phyloP scores from a whole-genome alignment of 768 basidiomycete genomes.

The Mycena chlorophos region DNA sequence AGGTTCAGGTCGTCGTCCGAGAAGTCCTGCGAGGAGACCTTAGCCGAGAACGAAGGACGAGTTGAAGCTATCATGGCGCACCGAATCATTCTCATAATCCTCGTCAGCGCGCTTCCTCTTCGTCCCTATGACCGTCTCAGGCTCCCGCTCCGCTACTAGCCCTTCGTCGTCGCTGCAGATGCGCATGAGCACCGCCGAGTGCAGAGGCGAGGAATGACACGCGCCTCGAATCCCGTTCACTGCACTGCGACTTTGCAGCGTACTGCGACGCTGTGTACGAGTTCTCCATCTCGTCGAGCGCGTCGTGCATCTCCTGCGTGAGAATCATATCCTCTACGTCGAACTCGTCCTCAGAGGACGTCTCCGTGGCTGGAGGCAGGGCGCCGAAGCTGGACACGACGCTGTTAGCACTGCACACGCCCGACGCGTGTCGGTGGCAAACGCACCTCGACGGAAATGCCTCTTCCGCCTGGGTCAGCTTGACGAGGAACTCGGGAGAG shows the following conservation, averaged over 20 bases:
- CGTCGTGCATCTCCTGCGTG: slow-evolving; percentile 5
- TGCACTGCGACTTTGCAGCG: not conserved
- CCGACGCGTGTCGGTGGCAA: not conserved
- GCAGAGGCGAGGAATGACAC: no score
- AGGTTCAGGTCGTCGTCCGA: not conserved
- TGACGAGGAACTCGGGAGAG: slow-evolving; percentile 1
- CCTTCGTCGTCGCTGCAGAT: no score
- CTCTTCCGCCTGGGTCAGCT: slow-evolving; percentile 9
- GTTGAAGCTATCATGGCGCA: not conserved
- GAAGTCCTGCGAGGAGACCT: not conserved
- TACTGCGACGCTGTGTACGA: slow-evolving; percentile 1
- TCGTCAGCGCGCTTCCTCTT: no score
- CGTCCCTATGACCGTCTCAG: no score
- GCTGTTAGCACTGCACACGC: not conserved
- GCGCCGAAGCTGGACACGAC: slow-evolving; percentile 8
- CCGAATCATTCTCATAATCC: not conserved
- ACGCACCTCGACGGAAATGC: slow-evolving; percentile 18
- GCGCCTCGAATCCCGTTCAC: no score
- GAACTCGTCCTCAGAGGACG: not conserved
- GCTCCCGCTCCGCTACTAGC: no score
- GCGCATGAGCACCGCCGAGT: no score
- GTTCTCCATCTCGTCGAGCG: slow-evolving; percentile 11
- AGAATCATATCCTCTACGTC: slow-evolving; percentile 6
- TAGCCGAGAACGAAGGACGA: not conserved
- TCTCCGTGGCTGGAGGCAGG: not conserved